Evolutionary conservation across 169 alveolate species (phyloP).

Genomic region (Plasmodium yoelii): DNA sequence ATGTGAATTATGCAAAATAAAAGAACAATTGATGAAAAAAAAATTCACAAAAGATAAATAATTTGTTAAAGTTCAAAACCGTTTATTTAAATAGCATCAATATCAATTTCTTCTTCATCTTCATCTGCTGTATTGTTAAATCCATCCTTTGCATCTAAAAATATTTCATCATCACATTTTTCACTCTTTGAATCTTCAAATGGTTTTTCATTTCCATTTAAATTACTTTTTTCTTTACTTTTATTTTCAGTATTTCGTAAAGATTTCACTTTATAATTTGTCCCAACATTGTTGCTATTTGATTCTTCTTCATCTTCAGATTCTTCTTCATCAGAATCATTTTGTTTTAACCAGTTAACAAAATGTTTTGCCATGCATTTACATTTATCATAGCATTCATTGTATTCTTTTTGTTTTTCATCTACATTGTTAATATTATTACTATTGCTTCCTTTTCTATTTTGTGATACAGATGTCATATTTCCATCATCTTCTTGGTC

Average conservation of each 20-base stretch:
- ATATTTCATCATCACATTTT: conserved; percentile 72
- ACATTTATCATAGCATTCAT: conserved; percentile 79
- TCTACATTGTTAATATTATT: conserved; percentile 77
- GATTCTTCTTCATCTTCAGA: conserved; percentile 75
- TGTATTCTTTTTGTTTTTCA: conserved; percentile 56
- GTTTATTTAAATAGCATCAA: conserved; percentile 38
- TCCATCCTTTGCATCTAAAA: conserved; percentile 77
- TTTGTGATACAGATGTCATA: neutral
- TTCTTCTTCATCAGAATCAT: conserved; percentile 80
- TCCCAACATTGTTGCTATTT: conserved; percentile 31
- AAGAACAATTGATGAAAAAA: too few relatives aligned
- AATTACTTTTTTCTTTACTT: conserved; percentile 6
- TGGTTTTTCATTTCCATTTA: conserved; percentile 34
- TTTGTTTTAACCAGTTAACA: conserved; percentile 85
- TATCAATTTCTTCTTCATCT: conserved; percentile 73
- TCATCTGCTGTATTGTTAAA: conserved; percentile 70
- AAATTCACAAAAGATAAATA: too few relatives aligned
- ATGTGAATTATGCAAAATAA: too few relatives aligned
- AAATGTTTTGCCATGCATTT: conserved; percentile 88
- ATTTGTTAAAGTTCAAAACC: too few relatives aligned
- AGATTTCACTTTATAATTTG: conserved; percentile 49
- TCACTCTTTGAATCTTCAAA: conserved; percentile 77
- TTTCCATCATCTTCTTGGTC: conserved; percentile 18
- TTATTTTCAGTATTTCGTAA: conserved; percentile 67
- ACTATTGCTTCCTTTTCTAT: conserved; percentile 10